Percentiles rank a stretch among this genome's conserved stretches.
phyloP scores from a whole-genome alignment of 768 basidiomycete genomes.

The Amanita pseudoporphyria region DNA sequence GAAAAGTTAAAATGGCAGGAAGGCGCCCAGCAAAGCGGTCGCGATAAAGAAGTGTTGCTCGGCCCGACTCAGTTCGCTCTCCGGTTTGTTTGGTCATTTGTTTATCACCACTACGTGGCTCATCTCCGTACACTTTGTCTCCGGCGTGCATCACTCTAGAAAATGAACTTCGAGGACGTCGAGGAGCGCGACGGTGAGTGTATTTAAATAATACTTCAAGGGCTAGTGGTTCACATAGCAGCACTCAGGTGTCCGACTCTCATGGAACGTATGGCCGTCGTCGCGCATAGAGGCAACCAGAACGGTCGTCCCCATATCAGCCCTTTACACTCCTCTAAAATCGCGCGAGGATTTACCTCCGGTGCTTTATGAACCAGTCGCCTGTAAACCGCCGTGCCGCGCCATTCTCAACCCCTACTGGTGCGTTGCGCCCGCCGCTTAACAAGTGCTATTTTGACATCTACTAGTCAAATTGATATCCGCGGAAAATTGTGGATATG shows the following conservation, averaged over 20 bases:
- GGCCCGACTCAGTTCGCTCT: neutral
- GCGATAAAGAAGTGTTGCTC: neutral
- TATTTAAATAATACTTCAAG: neutral
- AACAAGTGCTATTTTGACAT: constrained; percentile 8
- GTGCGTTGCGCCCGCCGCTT: constrained; percentile 31
- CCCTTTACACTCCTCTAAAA: constrained; percentile 94
- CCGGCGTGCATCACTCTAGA: constrained; percentile 9
- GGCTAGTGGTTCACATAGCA: neutral
- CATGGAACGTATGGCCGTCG: constrained; percentile 99
- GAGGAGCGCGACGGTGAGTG: constrained; percentile 89
- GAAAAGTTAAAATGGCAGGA: neutral
- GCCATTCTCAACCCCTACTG: constrained; percentile 98
- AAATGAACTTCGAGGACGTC: constrained; percentile 91
- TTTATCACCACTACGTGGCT: constrained; percentile 29
- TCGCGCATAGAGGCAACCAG: constrained; percentile 97
- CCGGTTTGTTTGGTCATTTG: constrained; percentile 14
- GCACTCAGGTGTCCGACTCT: constrained; percentile 74
- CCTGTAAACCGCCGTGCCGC: constrained; percentile 96
- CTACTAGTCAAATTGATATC: constrained; percentile 89
- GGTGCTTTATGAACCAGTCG: constrained; percentile 95
- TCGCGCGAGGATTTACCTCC: constrained; percentile 90
- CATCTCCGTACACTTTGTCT: constrained; percentile 1
- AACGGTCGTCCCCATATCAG: constrained; percentile 97
- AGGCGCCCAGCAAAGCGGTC: too few species aligned
- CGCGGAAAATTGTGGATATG: constrained; percentile 99